Conservation (phyloP, 495 filamentous ascomycete genomes). For the Penicillium alfredii region DNA sequence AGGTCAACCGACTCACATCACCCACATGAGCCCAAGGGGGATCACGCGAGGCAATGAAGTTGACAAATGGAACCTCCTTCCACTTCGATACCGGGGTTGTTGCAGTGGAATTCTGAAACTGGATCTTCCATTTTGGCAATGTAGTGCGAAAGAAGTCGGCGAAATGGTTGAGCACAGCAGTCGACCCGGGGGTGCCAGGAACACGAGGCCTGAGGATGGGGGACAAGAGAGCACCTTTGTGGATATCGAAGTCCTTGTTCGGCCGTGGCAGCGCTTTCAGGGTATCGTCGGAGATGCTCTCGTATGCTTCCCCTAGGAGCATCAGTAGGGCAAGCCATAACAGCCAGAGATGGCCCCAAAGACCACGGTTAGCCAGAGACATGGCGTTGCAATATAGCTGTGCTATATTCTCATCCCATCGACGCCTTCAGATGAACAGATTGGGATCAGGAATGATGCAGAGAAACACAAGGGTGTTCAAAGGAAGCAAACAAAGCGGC, state of each 20-base stretch:
- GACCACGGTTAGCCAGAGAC: slow-evolving; percentile 25
- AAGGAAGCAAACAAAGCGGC: slow-evolving; percentile 10
- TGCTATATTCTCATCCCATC: slow-evolving; percentile 10
- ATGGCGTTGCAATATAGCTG: slow-evolving; percentile 18
- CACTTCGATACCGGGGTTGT: slow-evolving; percentile 68
- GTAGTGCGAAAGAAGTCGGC: slow-evolving; percentile 65
- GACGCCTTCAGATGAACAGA: no score
- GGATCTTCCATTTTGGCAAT: slow-evolving; percentile 72
- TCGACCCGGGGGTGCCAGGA: slow-evolving; percentile 74
- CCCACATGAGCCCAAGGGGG: slow-evolving; percentile 72
- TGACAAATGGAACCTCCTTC: slow-evolving; percentile 71
- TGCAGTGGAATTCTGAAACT: slow-evolving; percentile 80
- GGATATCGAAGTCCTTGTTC: slow-evolving; percentile 73
- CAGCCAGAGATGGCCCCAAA: slow-evolving; percentile 22
- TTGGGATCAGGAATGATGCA: no score
- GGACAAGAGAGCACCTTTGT: slow-evolving; percentile 66
- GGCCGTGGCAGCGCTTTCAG: slow-evolving; percentile 62
- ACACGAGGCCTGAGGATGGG: slow-evolving; percentile 90
- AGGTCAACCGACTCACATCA: slow-evolving; percentile 71
- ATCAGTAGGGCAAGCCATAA: slow-evolving; percentile 24
- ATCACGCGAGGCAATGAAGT: slow-evolving; percentile 83
- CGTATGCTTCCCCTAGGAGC: slow-evolving; percentile 54
- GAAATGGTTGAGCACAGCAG: slow-evolving; percentile 72
- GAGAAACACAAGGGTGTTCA: not conserved
- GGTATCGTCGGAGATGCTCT: slow-evolving; percentile 63